These are phyloP conservation scores for Eucalyptus shirleyi DNA, from an alignment of 345 rosid genomes.

Conservation along the genomic window DNA sequence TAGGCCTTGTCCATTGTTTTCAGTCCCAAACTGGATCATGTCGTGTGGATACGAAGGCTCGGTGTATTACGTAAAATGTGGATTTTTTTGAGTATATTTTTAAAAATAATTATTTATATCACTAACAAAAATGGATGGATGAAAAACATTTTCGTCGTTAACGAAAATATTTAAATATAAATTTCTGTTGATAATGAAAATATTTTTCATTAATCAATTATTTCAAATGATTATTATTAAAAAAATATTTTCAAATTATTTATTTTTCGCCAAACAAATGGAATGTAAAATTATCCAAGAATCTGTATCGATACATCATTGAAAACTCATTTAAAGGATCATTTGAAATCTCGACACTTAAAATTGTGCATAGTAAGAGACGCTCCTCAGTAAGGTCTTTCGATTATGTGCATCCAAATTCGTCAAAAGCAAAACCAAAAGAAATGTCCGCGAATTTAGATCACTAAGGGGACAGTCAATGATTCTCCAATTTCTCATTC, in stretches of 20 bases:
- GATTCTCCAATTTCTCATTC: neutral
- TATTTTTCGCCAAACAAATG: neutral
- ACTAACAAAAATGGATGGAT: too few relatives aligned
- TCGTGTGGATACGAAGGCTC: too few relatives aligned
- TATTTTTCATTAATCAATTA: too few relatives aligned
- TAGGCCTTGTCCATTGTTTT: neutral
- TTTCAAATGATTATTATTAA: too few relatives aligned
- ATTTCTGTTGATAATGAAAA: too few relatives aligned
- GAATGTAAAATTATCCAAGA: neutral
- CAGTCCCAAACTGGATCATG: neutral
- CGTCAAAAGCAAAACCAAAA: neutral
- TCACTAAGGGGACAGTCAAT: neutral
- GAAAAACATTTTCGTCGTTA: fast-evolving
- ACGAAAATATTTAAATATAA: too few relatives aligned
- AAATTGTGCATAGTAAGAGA: neutral
- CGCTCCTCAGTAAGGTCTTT: neutral
- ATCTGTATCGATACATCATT: neutral
- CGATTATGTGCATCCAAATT: neutral
- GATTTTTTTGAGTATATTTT: too few relatives aligned
- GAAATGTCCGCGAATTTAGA: neutral
- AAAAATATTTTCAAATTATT: too few relatives aligned
- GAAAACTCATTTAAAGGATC: neutral
- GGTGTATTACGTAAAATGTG: too few relatives aligned
- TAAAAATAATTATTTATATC: neutral
- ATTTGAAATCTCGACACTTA: neutral